phyloP scores from a whole-genome alignment of 305 asterid genomes.

The Plantago coronopus region DNA sequence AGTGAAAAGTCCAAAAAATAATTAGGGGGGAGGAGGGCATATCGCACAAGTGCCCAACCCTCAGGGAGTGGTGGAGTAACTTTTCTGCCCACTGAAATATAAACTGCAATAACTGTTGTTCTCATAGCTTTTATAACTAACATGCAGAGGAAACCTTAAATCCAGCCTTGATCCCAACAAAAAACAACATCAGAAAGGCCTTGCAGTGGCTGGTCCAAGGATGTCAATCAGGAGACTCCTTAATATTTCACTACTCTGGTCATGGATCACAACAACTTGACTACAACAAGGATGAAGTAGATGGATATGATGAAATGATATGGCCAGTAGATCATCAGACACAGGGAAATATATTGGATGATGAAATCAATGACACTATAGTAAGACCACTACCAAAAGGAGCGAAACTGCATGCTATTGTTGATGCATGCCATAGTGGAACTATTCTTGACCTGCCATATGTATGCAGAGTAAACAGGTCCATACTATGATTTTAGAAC shows the following conservation, averaged over 20 bases:
- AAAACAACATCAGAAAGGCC: constrained; percentile 46
- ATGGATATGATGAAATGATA: constrained; percentile 50
- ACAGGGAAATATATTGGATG: constrained; percentile 45
- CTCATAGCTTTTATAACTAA: constrained; percentile 13
- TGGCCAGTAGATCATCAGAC: constrained; percentile 54
- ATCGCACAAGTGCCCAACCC: too few relatives aligned
- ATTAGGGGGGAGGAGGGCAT: too few relatives aligned
- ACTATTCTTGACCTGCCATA: constrained; percentile 54
- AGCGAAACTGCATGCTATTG: constrained; percentile 49
- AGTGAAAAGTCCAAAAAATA: too few relatives aligned
- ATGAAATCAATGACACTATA: constrained; percentile 54
- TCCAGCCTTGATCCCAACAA: constrained; percentile 48
- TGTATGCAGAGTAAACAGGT: constrained; percentile 54
- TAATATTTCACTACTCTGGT: constrained; percentile 56
- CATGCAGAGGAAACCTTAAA: constrained; percentile 53
- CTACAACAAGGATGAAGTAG: constrained; percentile 42
- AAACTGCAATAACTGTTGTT: neutral
- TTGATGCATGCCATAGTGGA: constrained; percentile 67
- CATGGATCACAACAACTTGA: constrained; percentile 51
- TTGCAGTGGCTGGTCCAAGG: constrained; percentile 57
- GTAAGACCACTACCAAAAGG: constrained; percentile 54
- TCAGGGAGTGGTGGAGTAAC: neutral
- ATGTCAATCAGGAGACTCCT: constrained; percentile 55
- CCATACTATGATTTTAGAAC: constrained; percentile 13
- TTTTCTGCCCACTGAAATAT: too few relatives aligned